Conservation (phyloP, 139 green algal species). For the Chlorella sp. region DNA sequence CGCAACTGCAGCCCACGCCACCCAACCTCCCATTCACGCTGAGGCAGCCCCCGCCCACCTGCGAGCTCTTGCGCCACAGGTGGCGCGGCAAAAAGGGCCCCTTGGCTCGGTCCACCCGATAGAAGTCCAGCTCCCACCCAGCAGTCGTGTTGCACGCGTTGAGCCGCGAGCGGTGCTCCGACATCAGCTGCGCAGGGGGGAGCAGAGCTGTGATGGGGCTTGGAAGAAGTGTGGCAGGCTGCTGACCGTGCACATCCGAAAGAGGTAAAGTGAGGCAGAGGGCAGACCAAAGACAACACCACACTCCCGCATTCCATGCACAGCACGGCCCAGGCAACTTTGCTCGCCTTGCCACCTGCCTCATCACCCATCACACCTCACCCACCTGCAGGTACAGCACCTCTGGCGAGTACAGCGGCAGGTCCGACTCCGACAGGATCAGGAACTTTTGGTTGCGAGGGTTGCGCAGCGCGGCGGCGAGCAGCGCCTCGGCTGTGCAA, state of each 20-base stretch:
- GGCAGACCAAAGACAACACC: background rate
- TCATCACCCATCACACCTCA: background rate
- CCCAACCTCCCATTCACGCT: no score
- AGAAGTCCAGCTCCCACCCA: conserved; percentile 15
- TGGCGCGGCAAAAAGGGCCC: background rate
- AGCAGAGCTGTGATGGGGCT: no score
- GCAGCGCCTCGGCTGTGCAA: conserved; percentile 27
- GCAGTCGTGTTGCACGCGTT: conserved; percentile 25
- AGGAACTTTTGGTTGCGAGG: conserved; percentile 48
- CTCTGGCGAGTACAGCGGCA: conserved; percentile 49
- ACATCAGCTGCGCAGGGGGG: conserved; percentile 10
- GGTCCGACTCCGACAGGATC: conserved; percentile 40
- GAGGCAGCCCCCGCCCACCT: background rate
- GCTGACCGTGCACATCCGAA: background rate
- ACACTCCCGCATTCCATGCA: background rate
- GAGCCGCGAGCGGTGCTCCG: conserved; percentile 19
- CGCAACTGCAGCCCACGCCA: no score
- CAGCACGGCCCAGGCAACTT: no score
- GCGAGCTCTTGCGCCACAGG: conserved; percentile 23
- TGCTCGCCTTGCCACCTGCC: no score
- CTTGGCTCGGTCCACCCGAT: conserved; percentile 12
- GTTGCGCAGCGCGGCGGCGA: conserved; percentile 34
- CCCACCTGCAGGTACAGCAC: conserved; percentile 38
- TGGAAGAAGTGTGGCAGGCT: no score
- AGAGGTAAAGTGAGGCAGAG: no score